Evolutionary conservation across 495 filamentous ascomycete species (phyloP), one percentile per base, ranked within the genome.

Genomic region (Choiromyces venosus): DNA sequence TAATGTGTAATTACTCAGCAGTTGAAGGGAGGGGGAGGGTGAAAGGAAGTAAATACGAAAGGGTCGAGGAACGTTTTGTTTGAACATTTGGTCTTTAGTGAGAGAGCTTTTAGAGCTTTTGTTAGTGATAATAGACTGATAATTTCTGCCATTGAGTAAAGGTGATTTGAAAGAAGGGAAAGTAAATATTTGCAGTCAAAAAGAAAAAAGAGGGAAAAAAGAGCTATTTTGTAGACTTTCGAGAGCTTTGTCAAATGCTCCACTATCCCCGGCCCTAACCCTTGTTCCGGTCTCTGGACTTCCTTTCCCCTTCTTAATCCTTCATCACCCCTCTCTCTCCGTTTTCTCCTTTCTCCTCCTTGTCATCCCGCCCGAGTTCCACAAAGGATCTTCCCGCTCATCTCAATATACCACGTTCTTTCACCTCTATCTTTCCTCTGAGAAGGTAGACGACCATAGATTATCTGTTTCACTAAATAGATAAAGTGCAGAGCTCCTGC

Each of bases 391-490:
- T 37, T 76, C 66, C 67, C 70, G 56, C 56, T 36, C 73, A 69
- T 39, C 75, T 68, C 67, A 66, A 64, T 66, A 39, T 73, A 72
- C 72, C 74, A 76, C 79, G 71, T 73, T 71, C 19, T 74, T 70
- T 75, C 67, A 70, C 68, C 72, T 73, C 73, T 69, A n/a, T 71
- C 65, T 38, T 66, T 73, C 72, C 78, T 79, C 9, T 12, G 52
- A 33, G 52, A 61, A 33, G 52, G 25, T 33, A 33, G 52, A 61
- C 52, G 12, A 14, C 10, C 52, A 61, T 29, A 61, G 52, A 61
- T 61, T 7, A 61, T 29, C 52, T 4, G 10, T 61, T 61, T 61
- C 25, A 6, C 4, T 29, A 61, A 29, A 29, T 33, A 61, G 52
- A 61, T 61, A 61, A 61, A 61, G 25, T 29, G 25, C 12, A 18